Evolutionary conservation across 306 rosid species (phyloP), one percentile per base, ranked within the genome.

Genomic region (Prunus mongolica): DNA sequence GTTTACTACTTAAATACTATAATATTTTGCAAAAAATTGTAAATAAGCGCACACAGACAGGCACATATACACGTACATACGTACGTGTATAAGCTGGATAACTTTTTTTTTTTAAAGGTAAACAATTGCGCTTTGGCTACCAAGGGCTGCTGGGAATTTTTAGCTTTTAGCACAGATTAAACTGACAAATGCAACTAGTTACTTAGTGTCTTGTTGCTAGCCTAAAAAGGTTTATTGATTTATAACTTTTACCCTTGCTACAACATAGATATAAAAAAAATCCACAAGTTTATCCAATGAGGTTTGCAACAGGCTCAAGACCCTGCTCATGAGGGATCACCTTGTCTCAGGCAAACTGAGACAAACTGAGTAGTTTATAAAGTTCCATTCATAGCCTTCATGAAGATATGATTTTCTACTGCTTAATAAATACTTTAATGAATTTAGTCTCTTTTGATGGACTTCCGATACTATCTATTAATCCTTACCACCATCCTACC

Each of bases 371-470:
- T 38, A 38, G 44, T 38, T 38, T 34, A 34, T 34, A 34, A 34
- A 34, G 41, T 34, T 34, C 41, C 41, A 34, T 34, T 34, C 41
- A 34, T 6, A 34, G 41, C 41, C 41, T 34, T 5, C 8, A 34
- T 34, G 41, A 34, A 34, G 8, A 34, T 34, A 34, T 34, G 44
- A 28, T 13, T 46, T 41, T 47, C 5, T 24, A 49, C 28, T 68
- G 57, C 73, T 68, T 68, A 15, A 14, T 14, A 13, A 46, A 25
- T 68, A 47, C 57, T 68, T 22, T 8, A 45, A 47, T 3, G 0
- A 27, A 54, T 69, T 32, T 45, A 30, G 25, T 74, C 61, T 54
- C 65, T 69, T 49, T 69, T 70, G 20, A 51, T 75, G 80, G 71
- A 49, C 67, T 8, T 72, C 30, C 3, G 61, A 63, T 79, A 41